Base-by-base conservation (phyloP, 1,284 basidiomycete species). In the Ganoderma resinaceum region DNA sequence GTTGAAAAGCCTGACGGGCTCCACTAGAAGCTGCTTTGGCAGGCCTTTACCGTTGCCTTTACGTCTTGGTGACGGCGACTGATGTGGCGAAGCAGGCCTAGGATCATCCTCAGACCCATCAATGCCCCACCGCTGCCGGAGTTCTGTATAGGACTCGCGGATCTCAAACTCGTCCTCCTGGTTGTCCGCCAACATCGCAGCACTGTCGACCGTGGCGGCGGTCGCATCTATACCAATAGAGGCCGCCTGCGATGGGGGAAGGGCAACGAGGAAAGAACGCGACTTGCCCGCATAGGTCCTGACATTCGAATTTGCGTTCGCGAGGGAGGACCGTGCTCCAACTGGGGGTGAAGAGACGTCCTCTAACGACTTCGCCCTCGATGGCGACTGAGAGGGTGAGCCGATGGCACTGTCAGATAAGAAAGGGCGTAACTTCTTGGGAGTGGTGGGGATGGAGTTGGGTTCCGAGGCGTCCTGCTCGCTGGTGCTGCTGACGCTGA, bases 211-310 rank as follows among this genome's bases (percentile, higher is more conserved):
- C 40, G 73, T 72, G 62, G 71, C 71, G 58, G 38, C 37, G 42
- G 66, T 75, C 14, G 75, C 67, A 38, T 72, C 73, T 26, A 60
- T 52, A 0, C 75, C 62, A 23, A 79, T 70, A 0, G 78, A 70
- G 12, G 77, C 73, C 14, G 72, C 63, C 23, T 77, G 76, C 14
- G 76, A 70, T 7, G 78, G 72, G 2, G 89, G 87, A 16, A 92
- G 78, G 9, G 86, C 80, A 9, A 92, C 84, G 14, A 94, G 85
- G 79, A 92, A 94, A 1, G 92, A 93, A 23, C 93, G 90, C 38
- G 90, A 92, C 68, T 84, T 84, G 18, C 91, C 91, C 2, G 90
- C 89, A 74, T 94, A 94, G 1, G 92, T 94, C 46, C 86, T 84
- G 4, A 86, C 82, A 58, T 81, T 81, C 23, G 79, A 78, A 42